Evolutionary conservation across 2,329 filamentous ascomycete genomes (phyloP).

Genomic region (Cadophora sp.): DNA sequence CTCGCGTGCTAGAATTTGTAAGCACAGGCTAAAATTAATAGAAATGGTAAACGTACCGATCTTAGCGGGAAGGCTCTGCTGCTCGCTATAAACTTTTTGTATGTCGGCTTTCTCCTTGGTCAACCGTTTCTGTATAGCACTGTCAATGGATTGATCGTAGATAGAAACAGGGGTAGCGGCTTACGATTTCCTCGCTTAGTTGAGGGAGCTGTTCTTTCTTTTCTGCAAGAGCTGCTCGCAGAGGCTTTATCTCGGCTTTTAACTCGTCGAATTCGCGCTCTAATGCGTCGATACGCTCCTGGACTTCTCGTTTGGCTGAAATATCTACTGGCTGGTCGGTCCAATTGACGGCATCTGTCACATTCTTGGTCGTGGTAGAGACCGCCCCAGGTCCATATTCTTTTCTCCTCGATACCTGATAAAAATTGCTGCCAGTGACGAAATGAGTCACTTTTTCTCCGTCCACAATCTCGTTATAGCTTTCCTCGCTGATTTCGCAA

Average conservation of each 20-base stretch:
- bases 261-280: conserved; percentile 39
- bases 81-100: conserved; percentile 70
- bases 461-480: conserved; percentile 69
- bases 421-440: conserved; percentile 70
- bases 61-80: conserved; percentile 71
- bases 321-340: conserved; percentile 78
- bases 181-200: conserved; percentile 51
- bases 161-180: conserved; percentile 9
- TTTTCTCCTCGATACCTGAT: conserved; percentile 70
- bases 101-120: conserved; percentile 69
- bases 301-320: conserved; percentile 66
- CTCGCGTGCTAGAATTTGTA: conserved; percentile 45
- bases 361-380: conserved; percentile 69
- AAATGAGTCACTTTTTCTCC: conserved; percentile 67
- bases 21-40: conserved; percentile 22
- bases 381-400: conserved; percentile 82
- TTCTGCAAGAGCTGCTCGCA: conserved; percentile 46
- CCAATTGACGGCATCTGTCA: conserved; percentile 72
- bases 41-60: conserved; percentile 61
- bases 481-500: conserved; percentile 66
- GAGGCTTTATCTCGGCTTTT: conserved; percentile 30
- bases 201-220: conserved; percentile 32
- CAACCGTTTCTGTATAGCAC: conserved; percentile 51
- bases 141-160: background rate
- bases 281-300: conserved; percentile 52